Conservation (phyloP, 805 yeast genomes). For the Saturnispora saitoi region DNA sequence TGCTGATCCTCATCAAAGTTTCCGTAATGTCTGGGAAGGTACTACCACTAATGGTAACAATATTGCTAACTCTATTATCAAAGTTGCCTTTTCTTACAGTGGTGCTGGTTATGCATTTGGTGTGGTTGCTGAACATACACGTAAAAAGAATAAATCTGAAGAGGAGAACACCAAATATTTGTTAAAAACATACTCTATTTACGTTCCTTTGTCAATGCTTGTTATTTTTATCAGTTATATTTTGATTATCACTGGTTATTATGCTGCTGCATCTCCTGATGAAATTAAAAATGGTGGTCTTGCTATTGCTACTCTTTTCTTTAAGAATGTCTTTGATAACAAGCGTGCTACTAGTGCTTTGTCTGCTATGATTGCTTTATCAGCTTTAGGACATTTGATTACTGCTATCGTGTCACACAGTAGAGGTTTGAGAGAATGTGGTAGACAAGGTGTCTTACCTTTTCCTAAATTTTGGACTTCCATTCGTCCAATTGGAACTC, state of each 20-base stretch:
- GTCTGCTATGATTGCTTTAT: conserved; percentile 70
- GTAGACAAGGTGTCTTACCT: conserved; percentile 75
- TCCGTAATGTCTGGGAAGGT: conserved; percentile 32
- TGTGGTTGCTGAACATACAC: conserved; percentile 35
- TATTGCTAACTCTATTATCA: conserved; percentile 35
- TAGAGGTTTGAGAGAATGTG: conserved; percentile 70
- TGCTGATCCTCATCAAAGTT: conserved; percentile 19
- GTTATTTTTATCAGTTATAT: conserved; percentile 57
- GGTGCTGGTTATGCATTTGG: conserved; percentile 35
- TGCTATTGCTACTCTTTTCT: conserved; percentile 69
- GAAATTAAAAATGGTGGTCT: conserved; percentile 53
- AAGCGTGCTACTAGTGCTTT: conserved; percentile 55
- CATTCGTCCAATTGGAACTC: conserved; percentile 65
- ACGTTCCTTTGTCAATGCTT: conserved; percentile 68
- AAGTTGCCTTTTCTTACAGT: conserved; percentile 36
- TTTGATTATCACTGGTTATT: conserved; percentile 71
- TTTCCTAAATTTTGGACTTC: conserved; percentile 63
- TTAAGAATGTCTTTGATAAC: conserved; percentile 59
- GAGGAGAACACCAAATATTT: conserved; percentile 39
- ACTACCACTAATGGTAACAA: conserved; percentile 35
- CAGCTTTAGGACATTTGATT: conserved; percentile 75
- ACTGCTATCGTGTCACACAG: conserved; percentile 82
- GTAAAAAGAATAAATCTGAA: conserved; percentile 26
- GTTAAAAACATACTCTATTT: conserved; percentile 50
- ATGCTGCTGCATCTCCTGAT: conserved; percentile 61